Percentiles rank a stretch among this genome's conserved stretches.
These are phyloP conservation scores for Candida labiduridarum DNA, from an alignment of 1,139 yeast species.

Conservation along the genomic window DNA sequence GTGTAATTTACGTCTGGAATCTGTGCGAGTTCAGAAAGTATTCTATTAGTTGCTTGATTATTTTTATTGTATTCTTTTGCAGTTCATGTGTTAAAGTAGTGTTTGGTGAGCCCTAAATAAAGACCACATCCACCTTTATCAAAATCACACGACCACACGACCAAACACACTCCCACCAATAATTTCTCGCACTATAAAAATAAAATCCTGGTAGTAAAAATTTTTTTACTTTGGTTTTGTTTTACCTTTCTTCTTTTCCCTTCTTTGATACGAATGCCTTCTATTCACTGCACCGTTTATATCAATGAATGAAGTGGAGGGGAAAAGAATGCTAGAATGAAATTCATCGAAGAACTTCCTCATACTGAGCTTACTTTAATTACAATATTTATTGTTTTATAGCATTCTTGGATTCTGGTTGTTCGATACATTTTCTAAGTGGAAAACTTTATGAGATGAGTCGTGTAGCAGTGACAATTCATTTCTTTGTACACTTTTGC, in stretches of 20 bases:
- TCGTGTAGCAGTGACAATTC: background rate
- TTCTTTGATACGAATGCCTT: constrained; percentile 56
- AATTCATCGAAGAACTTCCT: constrained; percentile 35
- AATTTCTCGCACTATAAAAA: background rate
- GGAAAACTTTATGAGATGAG: background rate
- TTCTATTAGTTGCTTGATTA: no score
- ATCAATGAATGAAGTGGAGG: constrained; percentile 51
- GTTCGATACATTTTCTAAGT: constrained; percentile 28
- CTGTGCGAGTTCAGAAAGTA: no score
- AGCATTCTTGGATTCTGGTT: constrained; percentile 42
- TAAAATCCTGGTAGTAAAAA: background rate
- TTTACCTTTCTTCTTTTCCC: constrained; percentile 12
- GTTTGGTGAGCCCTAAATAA: no score
- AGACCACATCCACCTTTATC: no score
- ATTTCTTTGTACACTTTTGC: background rate
- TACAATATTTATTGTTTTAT: constrained; percentile 11
- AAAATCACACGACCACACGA: no score
- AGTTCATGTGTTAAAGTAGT: no score
- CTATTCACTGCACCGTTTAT: constrained; percentile 62
- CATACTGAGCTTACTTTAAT: constrained; percentile 35
- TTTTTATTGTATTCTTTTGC: no score
- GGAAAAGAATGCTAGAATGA: constrained; percentile 44
- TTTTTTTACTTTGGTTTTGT: constrained; percentile 7
- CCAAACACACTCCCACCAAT: no score
- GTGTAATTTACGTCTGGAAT: no score